A percentile compares a stretch with the other conserved stretches of the same genome.
Conservation (phyloP, 768 basidiomycete species). For the Tylopilus plumbeoviolaceoides region DNA sequence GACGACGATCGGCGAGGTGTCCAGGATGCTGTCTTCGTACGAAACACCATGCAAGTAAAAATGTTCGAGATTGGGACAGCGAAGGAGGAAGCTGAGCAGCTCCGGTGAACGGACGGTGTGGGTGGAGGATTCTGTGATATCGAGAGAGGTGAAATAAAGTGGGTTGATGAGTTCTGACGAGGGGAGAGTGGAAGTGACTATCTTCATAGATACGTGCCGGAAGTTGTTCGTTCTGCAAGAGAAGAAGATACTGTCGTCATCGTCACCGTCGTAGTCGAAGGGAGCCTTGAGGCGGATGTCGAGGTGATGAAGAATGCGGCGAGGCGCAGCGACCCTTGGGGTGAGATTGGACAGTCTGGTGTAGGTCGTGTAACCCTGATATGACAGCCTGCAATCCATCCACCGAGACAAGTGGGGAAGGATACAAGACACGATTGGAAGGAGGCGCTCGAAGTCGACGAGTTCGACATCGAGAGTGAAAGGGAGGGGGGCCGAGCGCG, state of each 20-base stretch:
- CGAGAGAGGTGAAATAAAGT: conserved; percentile 53
- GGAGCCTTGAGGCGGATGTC: conserved; percentile 22
- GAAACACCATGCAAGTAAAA: conserved; percentile 56
- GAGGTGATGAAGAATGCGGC: conserved; percentile 28
- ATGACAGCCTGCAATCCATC: conserved; percentile 46
- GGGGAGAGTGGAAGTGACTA: conserved; percentile 51
- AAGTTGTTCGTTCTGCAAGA: conserved; percentile 33
- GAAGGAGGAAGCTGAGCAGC: conserved; percentile 56
- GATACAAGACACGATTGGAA: conserved; percentile 63
- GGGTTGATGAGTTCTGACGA: conserved; percentile 38
- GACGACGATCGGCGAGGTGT: conserved; percentile 37
- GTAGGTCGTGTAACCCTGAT: conserved; percentile 29
- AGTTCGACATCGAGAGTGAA: conserved; percentile 54
- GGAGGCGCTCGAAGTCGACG: conserved; percentile 44
- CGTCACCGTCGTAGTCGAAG: conserved; percentile 17
- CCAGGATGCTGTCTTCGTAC: conserved; percentile 37
- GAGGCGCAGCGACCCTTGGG: conserved; percentile 7
- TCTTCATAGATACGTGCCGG: conserved; percentile 43
- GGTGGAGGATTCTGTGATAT: conserved; percentile 48
- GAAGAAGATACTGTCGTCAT: conserved; percentile 27
- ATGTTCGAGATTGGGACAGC: conserved; percentile 57
- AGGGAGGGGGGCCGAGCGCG: conserved; percentile 48
- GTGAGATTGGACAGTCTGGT: conserved; percentile 26
- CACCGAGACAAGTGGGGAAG: conserved; percentile 56
- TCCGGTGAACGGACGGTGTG: conserved; percentile 42